These are phyloP conservation scores for Colletotrichum tamarilloi DNA, from an alignment of 2,329 filamentous ascomycete species.

Conservation along the genomic window DNA sequence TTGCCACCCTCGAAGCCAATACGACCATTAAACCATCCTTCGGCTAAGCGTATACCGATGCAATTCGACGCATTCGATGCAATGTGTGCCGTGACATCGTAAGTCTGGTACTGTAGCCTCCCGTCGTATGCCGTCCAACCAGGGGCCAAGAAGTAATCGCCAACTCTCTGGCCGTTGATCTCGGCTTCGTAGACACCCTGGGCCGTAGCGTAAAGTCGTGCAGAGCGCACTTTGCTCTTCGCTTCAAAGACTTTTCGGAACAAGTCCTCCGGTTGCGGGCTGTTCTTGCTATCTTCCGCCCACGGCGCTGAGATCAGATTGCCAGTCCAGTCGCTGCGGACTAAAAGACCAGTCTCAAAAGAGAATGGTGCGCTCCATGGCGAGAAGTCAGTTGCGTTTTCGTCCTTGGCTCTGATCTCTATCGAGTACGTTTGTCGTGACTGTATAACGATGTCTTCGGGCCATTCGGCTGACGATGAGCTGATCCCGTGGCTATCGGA, in stretches of 20 bases:
- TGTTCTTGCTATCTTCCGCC: neutral
- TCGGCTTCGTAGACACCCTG: constrained; percentile 58
- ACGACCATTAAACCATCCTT: constrained; percentile 56
- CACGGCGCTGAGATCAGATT: neutral
- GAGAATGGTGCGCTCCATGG: neutral
- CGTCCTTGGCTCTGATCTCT: neutral
- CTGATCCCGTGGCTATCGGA: neutral
- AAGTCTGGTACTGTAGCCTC: constrained; percentile 63
- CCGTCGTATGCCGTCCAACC: constrained; percentile 64
- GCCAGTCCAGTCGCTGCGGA: neutral
- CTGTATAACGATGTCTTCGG: neutral
- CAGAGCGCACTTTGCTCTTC: neutral
- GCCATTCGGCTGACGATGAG: neutral
- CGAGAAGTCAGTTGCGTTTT: neutral
- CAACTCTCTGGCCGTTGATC: constrained; percentile 58
- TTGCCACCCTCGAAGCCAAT: constrained; percentile 36
- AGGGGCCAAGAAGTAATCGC: constrained; percentile 56
- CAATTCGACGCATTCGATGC: constrained; percentile 44
- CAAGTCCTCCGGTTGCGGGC: constrained; percentile 21
- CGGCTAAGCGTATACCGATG: constrained; percentile 54
- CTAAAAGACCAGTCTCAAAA: neutral
- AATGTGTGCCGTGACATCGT: constrained; percentile 58
- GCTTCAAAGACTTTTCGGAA: constrained; percentile 49
- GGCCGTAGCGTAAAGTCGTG: constrained; percentile 57
- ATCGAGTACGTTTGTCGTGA: neutral